A percentile compares a stretch with the other conserved stretches of the same genome.
phyloP scores from a whole-genome alignment of 176 grass and related monocot genomes.

The Zoysia japonica region DNA sequence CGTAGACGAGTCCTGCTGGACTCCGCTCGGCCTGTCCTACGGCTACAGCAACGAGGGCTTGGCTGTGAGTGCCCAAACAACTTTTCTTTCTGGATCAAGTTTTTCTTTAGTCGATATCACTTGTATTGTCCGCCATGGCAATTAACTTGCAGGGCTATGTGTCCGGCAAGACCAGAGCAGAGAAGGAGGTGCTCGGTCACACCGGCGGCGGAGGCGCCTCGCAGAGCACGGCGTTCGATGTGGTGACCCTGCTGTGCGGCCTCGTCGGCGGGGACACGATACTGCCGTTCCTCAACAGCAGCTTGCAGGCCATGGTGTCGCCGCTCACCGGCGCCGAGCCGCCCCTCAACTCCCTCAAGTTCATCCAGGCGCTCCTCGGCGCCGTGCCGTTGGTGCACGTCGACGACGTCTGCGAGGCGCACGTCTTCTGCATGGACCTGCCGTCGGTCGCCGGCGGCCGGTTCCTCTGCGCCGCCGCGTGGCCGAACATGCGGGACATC shows the following conservation, averaged over 20 bases:
- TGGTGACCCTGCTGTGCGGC: conserved; percentile 47
- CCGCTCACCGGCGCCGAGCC: conserved; percentile 24
- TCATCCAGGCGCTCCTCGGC: conserved; percentile 34
- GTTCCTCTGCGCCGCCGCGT: conserved; percentile 34
- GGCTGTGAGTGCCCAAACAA: conserved; percentile 19
- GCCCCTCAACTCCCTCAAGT: conserved; percentile 2
- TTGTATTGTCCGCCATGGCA: neutral
- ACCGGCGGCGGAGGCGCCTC: neutral
- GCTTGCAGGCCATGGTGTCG: conserved; percentile 21
- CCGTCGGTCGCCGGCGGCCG: conserved; percentile 35
- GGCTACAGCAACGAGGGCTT: neutral
- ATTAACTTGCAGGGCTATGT: conserved; percentile 37
- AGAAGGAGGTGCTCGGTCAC: conserved; percentile 41
- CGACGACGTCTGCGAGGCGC: neutral
- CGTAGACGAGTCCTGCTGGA: conserved; percentile 55
- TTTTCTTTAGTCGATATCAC: neutral
- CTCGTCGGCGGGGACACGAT: conserved; percentile 52
- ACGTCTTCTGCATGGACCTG: conserved; percentile 51
- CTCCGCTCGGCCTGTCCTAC: conserved; percentile 25
- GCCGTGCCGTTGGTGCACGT: conserved; percentile 42
- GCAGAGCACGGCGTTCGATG: conserved; percentile 10
- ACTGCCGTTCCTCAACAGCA: neutral
- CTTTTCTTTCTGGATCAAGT: no score
- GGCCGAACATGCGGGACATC: conserved; percentile 32
- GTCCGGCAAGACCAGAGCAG: conserved; percentile 31